Evolutionary conservation across 345 rosid species (phyloP).

Genomic region (Leavenworthia alabamica): DNA sequence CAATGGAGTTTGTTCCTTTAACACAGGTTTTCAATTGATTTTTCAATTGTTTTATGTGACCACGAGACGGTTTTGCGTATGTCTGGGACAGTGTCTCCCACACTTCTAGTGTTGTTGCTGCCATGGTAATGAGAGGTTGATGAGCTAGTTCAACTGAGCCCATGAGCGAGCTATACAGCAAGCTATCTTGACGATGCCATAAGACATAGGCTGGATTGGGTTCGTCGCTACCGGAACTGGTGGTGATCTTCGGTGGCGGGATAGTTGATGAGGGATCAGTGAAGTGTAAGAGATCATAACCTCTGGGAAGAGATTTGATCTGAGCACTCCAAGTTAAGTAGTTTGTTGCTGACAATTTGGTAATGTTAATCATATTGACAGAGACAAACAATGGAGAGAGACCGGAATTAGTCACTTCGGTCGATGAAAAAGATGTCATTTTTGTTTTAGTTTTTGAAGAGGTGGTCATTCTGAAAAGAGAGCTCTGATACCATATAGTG

Average conservation of each 20-base stretch:
- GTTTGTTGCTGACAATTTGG: neutral
- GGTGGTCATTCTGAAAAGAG: too few species aligned
- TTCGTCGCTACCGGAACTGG: neutral
- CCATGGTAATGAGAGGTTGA: fast-evolving
- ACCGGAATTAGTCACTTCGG: too few species aligned
- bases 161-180: neutral
- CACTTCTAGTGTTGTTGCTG: fast-evolving
- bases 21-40: neutral
- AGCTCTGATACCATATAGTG: too few species aligned
- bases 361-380: neutral
- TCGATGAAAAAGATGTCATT: too few species aligned
- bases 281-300: neutral
- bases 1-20: neutral
- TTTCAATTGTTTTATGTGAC: neutral
- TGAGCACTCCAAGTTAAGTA: neutral
- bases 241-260: neutral
- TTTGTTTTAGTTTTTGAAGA: too few species aligned
- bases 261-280: fast-evolving
- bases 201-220: neutral
- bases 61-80: neutral
- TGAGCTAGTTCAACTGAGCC: neutral
- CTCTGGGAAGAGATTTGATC: fast-evolving
- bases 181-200: neutral
- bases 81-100: neutral
- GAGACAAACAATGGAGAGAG: too few species aligned